Evolutionary conservation across 371 early-diverging fungal species (phyloP).

Genomic region (Lichtheimia ornata): DNA sequence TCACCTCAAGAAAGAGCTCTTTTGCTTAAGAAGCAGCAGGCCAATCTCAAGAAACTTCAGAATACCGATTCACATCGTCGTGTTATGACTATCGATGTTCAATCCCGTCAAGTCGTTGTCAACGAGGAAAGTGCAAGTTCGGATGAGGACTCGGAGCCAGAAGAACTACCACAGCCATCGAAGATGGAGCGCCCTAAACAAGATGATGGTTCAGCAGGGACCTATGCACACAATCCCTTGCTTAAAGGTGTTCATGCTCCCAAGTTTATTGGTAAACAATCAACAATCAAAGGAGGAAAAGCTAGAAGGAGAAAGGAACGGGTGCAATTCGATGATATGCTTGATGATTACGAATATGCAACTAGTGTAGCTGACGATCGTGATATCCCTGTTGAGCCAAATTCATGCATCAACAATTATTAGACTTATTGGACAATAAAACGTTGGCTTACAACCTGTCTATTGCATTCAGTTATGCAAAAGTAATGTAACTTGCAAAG

Average conservation of each 20-base stretch:
- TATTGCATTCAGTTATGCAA: too few relatives aligned
- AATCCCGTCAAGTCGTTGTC: conserved; percentile 54
- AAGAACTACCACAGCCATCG: conserved; percentile 15
- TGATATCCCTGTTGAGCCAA: conserved; percentile 20
- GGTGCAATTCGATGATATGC: conserved; percentile 31
- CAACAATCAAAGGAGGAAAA: conserved; percentile 15
- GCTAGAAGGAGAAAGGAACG: conserved; percentile 27
- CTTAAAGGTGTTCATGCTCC: conserved; percentile 36
- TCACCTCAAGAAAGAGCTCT: conserved; percentile 74
- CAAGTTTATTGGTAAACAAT: conserved; percentile 30
- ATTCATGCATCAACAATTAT: conserved; percentile 2
- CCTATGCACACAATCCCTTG: conserved; percentile 45
- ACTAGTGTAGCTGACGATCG: conserved; percentile 27
- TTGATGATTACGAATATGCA: conserved; percentile 28
- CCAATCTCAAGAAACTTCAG: conserved; percentile 50
- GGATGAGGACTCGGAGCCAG: conserved; percentile 26
- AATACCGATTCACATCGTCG: conserved; percentile 37
- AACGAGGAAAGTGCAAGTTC: conserved; percentile 28
- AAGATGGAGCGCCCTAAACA: conserved; percentile 7
- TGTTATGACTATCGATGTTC: conserved; percentile 73
- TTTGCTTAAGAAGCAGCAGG: conserved; percentile 49
- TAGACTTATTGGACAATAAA: too few relatives aligned
- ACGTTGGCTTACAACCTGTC: too few relatives aligned
- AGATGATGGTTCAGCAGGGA: conserved; percentile 29
- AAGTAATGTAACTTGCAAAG: too few relatives aligned